Base-by-base conservation (phyloP, 345 rosid species). In the Aquilaria sinensis region DNA sequence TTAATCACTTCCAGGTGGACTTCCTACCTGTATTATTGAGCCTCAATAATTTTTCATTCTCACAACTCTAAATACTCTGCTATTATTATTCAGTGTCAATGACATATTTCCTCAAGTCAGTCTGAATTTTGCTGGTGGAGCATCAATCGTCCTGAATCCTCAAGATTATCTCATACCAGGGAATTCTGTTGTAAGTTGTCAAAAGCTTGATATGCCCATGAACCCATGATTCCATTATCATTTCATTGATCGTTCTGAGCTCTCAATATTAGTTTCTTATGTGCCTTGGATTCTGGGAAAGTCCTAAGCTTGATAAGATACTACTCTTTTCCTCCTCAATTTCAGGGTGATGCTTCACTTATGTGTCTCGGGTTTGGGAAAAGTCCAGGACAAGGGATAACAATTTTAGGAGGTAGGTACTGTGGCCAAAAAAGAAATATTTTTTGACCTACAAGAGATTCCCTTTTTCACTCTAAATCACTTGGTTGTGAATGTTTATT, bases 341-440 rank as follows among this genome's bases (percentile, higher is more conserved):
- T 71, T 5, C 74, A 91, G 97, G 85, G 79, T n/a, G 88, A 83
- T 63, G 71, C 80, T 63, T 71, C 77, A 29, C 70, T 78, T 23
- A 86, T 93, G 97, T 91, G 97, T 79, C 74, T 91, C 8, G 97
- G 97, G 67, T 81, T 90, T 64, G 83, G 76, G 59, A 83, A 74
- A 66, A 74, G 76, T 59, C 78, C 75, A 58, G 86, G 85, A 66
- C 93, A 85, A 57, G 79, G 72, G 15, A 72, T 85, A 61, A 88
- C 93, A 2, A 91, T 91, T 37, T 78, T 91, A 73, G 97, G 97
- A 84, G 97, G 97, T 91, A 78, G 33, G 53, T 33, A 29, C 41
- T 16, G 23, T 16, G 23, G 23, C 23, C 23, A 16, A 16, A 16
- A 16, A 16, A 16, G 23, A 16, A 16, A 16, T 16, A 16, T 16